These are phyloP conservation scores for Vitis hybrid DNA, from an alignment of 177 flowering plant genomes.

Conservation along the genomic window DNA sequence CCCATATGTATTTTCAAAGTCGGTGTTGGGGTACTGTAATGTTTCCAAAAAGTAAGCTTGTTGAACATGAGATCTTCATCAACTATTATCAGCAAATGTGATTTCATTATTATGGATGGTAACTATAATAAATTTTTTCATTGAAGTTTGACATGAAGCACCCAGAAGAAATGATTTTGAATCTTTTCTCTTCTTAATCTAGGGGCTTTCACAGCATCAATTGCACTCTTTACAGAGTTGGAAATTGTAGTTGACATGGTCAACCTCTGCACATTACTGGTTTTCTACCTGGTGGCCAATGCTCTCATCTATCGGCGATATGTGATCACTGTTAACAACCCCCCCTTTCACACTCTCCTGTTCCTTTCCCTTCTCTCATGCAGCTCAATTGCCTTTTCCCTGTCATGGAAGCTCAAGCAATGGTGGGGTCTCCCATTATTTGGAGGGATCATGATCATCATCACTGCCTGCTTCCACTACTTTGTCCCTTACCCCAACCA, in stretches of 20 bases:
- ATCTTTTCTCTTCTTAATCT: neutral
- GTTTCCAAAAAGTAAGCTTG: neutral
- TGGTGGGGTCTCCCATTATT: slow-evolving; percentile 51
- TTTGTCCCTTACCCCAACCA: slow-evolving; percentile 23
- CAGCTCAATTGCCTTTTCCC: slow-evolving; percentile 58
- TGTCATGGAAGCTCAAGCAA: slow-evolving; percentile 58
- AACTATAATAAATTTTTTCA: no score
- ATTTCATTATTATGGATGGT: no score
- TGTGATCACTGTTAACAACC: slow-evolving; percentile 34
- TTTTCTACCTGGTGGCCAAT: slow-evolving; percentile 85
- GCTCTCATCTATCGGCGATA: slow-evolving; percentile 69
- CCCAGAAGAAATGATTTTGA: neutral
- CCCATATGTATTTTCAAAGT: no score
- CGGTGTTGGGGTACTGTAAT: neutral
- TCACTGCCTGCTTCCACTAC: slow-evolving; percentile 51
- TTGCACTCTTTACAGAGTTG: slow-evolving; percentile 82
- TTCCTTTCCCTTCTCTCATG: slow-evolving; percentile 67
- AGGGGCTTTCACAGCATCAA: slow-evolving; percentile 82
- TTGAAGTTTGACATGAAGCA: no score
- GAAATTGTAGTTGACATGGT: slow-evolving; percentile 60
- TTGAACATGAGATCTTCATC: neutral
- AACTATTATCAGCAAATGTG: neutral
- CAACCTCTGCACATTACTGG: slow-evolving; percentile 74
- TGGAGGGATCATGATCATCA: slow-evolving; percentile 35
- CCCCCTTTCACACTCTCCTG: slow-evolving; percentile 42